These are phyloP conservation scores for Cryptococcus floricola DNA, from an alignment of 1,284 basidiomycete species.

Conservation along the genomic window DNA sequence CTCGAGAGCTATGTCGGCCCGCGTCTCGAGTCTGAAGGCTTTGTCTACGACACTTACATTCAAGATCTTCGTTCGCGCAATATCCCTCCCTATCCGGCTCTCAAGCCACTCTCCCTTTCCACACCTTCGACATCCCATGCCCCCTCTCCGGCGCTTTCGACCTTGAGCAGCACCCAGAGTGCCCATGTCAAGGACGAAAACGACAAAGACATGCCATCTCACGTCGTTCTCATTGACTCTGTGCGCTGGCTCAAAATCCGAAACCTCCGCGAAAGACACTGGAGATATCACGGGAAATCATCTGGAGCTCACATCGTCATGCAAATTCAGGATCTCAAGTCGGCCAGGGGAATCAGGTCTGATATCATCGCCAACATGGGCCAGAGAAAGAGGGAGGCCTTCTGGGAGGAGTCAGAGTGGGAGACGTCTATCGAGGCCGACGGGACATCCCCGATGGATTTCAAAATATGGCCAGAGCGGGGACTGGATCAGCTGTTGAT, in stretches of 20 bases:
- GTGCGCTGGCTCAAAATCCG: conserved; percentile 28
- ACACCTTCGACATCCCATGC: no score
- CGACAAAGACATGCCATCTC: conserved; percentile 17
- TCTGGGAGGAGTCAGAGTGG: conserved; percentile 49
- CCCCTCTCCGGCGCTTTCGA: conserved; percentile 11
- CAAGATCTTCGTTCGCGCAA: conserved; percentile 26
- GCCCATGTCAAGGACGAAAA: conserved; percentile 18
- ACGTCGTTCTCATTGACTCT: conserved; percentile 22
- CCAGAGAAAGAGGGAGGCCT: conserved; percentile 34
- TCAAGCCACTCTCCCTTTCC: conserved; percentile 21
- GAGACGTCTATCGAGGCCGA: conserved; percentile 44
- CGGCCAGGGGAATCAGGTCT: neutral
- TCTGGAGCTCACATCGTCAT: conserved; percentile 64
- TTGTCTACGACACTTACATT: conserved; percentile 53
- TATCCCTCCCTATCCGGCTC: conserved; percentile 39
- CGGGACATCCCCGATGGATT: conserved; percentile 35
- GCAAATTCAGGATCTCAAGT: conserved; percentile 62
- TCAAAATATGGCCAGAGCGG: conserved; percentile 43
- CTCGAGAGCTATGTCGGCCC: conserved; percentile 66
- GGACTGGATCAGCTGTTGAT: conserved; percentile 63
- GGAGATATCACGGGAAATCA: conserved; percentile 67
- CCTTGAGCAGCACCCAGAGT: no score
- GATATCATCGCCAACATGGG: conserved; percentile 31
- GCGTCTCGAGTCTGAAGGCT: conserved; percentile 64
- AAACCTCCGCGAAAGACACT: conserved; percentile 37